These are phyloP conservation scores for Aaosphaeria pasadenensis DNA, from an alignment of 2,329 filamentous ascomycete genomes.

Conservation along the genomic window DNA sequence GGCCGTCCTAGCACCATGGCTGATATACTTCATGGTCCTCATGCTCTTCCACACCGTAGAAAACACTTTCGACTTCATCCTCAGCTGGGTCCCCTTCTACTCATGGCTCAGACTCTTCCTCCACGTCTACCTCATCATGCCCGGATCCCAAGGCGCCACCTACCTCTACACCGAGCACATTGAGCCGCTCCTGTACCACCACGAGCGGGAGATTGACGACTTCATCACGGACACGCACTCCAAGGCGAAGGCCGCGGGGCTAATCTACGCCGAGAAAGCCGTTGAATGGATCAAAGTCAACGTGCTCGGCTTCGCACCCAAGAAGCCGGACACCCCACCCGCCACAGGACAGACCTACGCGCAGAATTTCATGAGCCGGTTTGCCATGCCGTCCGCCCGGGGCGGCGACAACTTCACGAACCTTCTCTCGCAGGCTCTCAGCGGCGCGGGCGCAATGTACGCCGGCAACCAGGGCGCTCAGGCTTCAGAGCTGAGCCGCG, in stretches of 20 bases:
- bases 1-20: constrained; percentile 88
- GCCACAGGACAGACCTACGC: constrained; percentile 61
- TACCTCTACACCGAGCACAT: constrained; percentile 81
- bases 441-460: constrained; percentile 55
- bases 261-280: constrained; percentile 52
- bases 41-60: constrained; percentile 78
- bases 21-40: constrained; percentile 98
- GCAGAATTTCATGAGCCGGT: constrained; percentile 77
- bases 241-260: constrained; percentile 70
- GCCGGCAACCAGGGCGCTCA: constrained; percentile 37
- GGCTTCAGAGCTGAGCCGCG: constrained; percentile 53
- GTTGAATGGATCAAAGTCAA: constrained; percentile 65
- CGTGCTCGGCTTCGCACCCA: constrained; percentile 72
- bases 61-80: constrained; percentile 82
- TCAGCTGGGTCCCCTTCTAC: constrained; percentile 92
- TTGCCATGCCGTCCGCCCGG: constrained; percentile 73
- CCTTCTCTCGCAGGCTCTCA: constrained; percentile 71
- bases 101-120: constrained; percentile 83
- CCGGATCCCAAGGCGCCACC: constrained; percentile 90
- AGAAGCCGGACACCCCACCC: constrained; percentile 47
- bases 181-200: constrained; percentile 81
- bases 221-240: constrained; percentile 82
- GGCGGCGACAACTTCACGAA: constrained; percentile 70
- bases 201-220: constrained; percentile 85
- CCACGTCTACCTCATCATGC: constrained; percentile 93